Percentiles rank a stretch among this genome's conserved stretches.
These are phyloP conservation scores for Beauveria bassiana DNA, from an alignment of 2,329 filamentous ascomycete species.

Conservation along the genomic window DNA sequence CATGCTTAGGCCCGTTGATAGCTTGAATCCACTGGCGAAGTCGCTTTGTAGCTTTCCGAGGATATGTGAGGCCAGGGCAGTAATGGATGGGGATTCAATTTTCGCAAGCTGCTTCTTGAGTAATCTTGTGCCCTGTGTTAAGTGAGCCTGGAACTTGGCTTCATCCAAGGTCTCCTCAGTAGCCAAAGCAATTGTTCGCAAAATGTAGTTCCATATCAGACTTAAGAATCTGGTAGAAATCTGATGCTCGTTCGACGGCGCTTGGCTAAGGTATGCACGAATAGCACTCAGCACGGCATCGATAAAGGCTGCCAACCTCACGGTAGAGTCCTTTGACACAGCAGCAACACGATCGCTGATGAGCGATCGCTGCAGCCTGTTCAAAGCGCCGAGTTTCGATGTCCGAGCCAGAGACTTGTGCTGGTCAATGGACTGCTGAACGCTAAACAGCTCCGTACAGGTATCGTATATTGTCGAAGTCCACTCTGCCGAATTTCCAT, in stretches of 20 bases:
- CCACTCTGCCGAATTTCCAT: conserved; percentile 35
- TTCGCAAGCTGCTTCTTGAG: conserved; percentile 27
- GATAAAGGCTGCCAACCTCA: conserved; percentile 45
- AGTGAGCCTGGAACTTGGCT: conserved; percentile 55
- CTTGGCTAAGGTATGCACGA: conserved; percentile 34
- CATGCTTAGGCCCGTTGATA: conserved; percentile 73
- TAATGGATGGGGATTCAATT: conserved; percentile 18
- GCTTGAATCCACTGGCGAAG: conserved; percentile 63
- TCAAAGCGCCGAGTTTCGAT: conserved; percentile 46
- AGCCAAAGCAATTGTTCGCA: conserved; percentile 43
- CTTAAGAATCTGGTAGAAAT: conserved; percentile 27
- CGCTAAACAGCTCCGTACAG: conserved; percentile 34
- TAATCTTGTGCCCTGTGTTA: conserved; percentile 41
- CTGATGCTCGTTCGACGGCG: conserved; percentile 3
- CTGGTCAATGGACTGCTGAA: conserved; percentile 33
- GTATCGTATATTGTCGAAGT: conserved; percentile 45
- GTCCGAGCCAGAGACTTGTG: conserved; percentile 36
- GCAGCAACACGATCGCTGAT: conserved; percentile 46
- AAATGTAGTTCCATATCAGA: conserved; percentile 44
- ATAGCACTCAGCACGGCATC: conserved; percentile 33
- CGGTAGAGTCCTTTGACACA: conserved; percentile 54
- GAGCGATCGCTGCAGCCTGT: conserved; percentile 52
- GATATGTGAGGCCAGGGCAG: conserved; percentile 32
- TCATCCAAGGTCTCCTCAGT: conserved; percentile 47
- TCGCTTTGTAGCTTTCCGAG: conserved; percentile 38